Evolutionary conservation across 2,329 filamentous ascomycete species (phyloP).

Genomic region (Pseudogymnoascus verrucosus): DNA sequence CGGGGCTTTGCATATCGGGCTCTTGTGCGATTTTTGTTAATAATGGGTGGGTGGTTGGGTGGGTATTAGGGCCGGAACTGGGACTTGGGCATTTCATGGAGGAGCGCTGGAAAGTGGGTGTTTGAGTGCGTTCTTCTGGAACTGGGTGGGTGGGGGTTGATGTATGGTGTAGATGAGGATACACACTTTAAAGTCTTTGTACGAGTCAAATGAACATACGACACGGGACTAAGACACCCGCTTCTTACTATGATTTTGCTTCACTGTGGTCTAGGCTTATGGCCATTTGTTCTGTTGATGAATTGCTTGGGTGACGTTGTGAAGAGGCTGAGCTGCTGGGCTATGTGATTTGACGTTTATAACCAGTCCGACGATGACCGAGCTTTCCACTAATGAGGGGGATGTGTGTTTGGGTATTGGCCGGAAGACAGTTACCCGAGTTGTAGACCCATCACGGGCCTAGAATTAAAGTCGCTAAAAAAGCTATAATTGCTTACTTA

Average conservation of each 20-base stretch:
- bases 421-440: neutral
- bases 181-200: conserved; percentile 5
- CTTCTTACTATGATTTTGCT: neutral
- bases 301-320: neutral
- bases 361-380: neutral
- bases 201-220: conserved; percentile 7
- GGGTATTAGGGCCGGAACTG: neutral
- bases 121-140: neutral
- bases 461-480: neutral
- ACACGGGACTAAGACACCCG: conserved; percentile 2
- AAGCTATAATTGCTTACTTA: neutral
- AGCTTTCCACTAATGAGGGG: neutral
- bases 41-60: neutral
- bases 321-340: neutral
- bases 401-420: neutral
- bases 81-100: neutral
- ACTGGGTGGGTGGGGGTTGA: neutral
- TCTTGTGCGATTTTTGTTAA: neutral
- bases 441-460: neutral
- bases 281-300: neutral
- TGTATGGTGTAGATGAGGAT: neutral
- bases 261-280: neutral
- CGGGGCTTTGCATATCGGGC: neutral
- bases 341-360: neutral
- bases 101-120: conserved; percentile 3